Percentiles rank a stretch among this genome's conserved stretches.
Conservation (phyloP, 352 stramenopile species). For the Phytopythium sindhum region DNA sequence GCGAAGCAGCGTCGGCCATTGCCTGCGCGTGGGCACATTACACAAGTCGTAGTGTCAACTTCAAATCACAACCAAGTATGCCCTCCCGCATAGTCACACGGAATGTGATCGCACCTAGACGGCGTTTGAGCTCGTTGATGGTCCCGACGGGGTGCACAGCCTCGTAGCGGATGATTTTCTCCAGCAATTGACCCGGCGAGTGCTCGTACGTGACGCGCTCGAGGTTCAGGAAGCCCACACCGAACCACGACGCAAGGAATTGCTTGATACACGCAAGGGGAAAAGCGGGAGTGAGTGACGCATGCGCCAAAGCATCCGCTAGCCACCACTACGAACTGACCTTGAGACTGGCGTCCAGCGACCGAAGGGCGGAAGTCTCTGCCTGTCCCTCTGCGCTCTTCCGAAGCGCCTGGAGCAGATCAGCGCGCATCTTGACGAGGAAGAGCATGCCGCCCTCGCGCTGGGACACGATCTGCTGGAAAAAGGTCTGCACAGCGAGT, state of each 20-base stretch:
- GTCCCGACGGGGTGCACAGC: constrained; percentile 93
- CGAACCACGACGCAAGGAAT: constrained; percentile 92
- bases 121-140: constrained; percentile 91
- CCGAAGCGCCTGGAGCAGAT: constrained; percentile 59
- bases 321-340: constrained; percentile 14
- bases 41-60: neutral
- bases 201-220: constrained; percentile 92
- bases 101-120: constrained; percentile 56
- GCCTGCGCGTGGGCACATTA: constrained; percentile 20
- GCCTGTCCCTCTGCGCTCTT: constrained; percentile 38
- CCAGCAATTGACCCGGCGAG: constrained; percentile 89
- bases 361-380: constrained; percentile 54
- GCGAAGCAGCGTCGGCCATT: constrained; percentile 89
- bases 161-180: constrained; percentile 95
- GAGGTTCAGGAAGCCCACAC: constrained; percentile 88
- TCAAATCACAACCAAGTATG: neutral
- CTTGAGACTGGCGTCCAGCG: constrained; percentile 73
- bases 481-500: constrained; percentile 51
- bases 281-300: neutral
- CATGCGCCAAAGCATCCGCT: neutral
- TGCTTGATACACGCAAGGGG: constrained; percentile 25
- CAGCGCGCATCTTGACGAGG: constrained; percentile 71
- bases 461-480: constrained; percentile 82
- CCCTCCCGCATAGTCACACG: neutral
- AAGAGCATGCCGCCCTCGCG: constrained; percentile 81